Evolutionary conservation across 78 protist species (phyloP), one percentile per base, ranked within the genome.

Genomic region (Dictyostelium firmibasis): DNA sequence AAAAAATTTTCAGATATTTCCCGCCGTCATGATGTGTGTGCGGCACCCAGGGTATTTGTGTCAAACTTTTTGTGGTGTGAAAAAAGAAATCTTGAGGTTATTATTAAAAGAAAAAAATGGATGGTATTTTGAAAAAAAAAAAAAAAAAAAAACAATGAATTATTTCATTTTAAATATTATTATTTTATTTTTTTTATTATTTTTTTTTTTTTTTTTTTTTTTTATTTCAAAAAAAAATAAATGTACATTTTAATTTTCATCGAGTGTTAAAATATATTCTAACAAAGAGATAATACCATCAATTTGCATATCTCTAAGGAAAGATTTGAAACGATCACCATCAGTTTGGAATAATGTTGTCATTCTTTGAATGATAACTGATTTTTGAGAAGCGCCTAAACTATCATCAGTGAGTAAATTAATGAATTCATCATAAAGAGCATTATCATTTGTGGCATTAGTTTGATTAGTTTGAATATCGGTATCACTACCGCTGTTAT

Each of bases 381-480:
- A 29, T 35, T 82, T 82, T 82, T 82, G 70, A 23, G 29, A 16
- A 1, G 86, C 6, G 36, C 76, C 76, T 35, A 82, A 57, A 50
- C 50, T 57, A 20, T 67, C 72, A 47, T 89, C 94, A 36, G 85
- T 89, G 14, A 89, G 27, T 38, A 81, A 23, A 47, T 50, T 89
- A n/a, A 84, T 89, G 27, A 81, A 81, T 47, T 89, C 94, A 29
- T 89, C 94, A 67, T 89, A 89, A 25, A 89, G 72, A 38, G 93
- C 81, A 0, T 78, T 33, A 33, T 27, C 86, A 29, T 25, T 14
- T 11, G 20, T 25, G 0, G 3, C 38, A 47, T 47, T 81, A 0
- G 13, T 9, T 25, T 50, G 20, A 35, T 60, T 35, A 35, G 3
- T 1, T 47, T 82, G 31, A 23, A 44, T 36, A 43, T 25, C 14